Evolutionary conservation across 2,329 filamentous ascomycete species (phyloP), one percentile per base, ranked within the genome.

Genomic region (Dendrostoma leiphaemia): DNA sequence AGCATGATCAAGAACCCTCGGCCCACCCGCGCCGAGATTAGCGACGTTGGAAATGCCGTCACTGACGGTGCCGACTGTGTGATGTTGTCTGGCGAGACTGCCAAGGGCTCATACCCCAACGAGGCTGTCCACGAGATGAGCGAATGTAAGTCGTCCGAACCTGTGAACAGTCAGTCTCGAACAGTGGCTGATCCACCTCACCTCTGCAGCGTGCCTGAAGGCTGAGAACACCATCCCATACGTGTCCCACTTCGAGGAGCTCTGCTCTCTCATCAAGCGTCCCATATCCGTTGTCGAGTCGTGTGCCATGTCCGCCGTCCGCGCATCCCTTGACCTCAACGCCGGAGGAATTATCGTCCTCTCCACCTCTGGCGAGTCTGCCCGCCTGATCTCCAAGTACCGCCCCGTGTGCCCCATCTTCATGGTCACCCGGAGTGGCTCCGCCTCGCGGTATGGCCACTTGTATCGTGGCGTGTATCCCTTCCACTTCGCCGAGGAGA

Each of bases 1-100:
- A 96, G 91, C 61, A 99, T 99, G 94, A 99, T 96, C 75, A 97
- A 96, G 84, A 99, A 99, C 82, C 94, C 94, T 63, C 90, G 94
- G 60, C 94, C 94, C 48, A 99, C 94, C 61, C 91, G 94, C 76
- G 94, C 94, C 61, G 94, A 99, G 81, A 96, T 99, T 72, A 96
- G 90, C 69, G 94, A 99, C 70, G 94, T 99, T 60, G 94, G 94
- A 65, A 99, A 99, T 74, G 94, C 94, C 63, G 91, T 99, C 62
- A 90, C 96, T 49, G 94, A 99, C 70, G 94, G 94, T 67, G 91
- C 93, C 59, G 94, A 99, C 83, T 99, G 94, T 77, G 94, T 99
- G 74, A 99, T 99, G 94, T 83, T 99, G 79, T 97, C 93, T 59
- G 94, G 94, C 62, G 94, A 99, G 84, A 99, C 94, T 43, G 94